Evolutionary conservation across 2,329 filamentous ascomycete genomes (phyloP), one percentile per base, ranked within the genome.

Genomic region (Penicillium sp.): DNA sequence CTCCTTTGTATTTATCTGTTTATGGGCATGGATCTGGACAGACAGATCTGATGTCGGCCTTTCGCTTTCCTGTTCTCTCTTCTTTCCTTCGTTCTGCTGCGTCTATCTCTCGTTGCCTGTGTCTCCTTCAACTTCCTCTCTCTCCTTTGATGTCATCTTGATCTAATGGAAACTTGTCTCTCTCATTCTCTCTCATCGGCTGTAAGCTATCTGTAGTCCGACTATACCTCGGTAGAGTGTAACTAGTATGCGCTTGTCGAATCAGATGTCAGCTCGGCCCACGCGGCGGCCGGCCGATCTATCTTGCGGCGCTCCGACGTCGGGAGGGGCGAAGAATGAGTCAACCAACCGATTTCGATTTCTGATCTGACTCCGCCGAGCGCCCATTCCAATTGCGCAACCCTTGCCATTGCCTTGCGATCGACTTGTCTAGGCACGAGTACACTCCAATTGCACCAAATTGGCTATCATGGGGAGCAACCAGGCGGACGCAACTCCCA

Each of bases 401-500:
- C n/a, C n/a, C n/a, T n/a, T n/a, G n/a, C n/a, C 29, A 15, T 31
- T 31, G 17, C 29, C 29, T 10, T 31, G 9, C 19, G 4, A 18
- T 31, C 10, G 29, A 19, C 29, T 31, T 19, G 17, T 30, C 10
- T 18, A 2, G 17, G 6, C 4, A 31, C 17, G 13, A 11, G 19
- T 31, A n/a, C 29, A n/a, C 29, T 31, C 9, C 19, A 13, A 31
- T 17, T n/a, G n/a, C 16, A 29, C 16, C 37, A 8, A 36, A 37
- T 45, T 19, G 11, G 19, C 23, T 28, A 37, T n/a, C n/a, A 13
- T 40, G 20, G 31, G 30, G 31, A 33, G 18, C 31, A 18, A 40
- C 39, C 9, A n/a, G 31, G n/a, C 5, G 25, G 41, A 10, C 32
- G 59, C 59, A 56, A 48, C 57, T 23, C 57, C 56, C 21, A 59